A percentile compares a stretch with the other conserved stretches of the same genome.
Conservation (phyloP, 257 asterid species). For the Nicotiana tabacum region DNA sequence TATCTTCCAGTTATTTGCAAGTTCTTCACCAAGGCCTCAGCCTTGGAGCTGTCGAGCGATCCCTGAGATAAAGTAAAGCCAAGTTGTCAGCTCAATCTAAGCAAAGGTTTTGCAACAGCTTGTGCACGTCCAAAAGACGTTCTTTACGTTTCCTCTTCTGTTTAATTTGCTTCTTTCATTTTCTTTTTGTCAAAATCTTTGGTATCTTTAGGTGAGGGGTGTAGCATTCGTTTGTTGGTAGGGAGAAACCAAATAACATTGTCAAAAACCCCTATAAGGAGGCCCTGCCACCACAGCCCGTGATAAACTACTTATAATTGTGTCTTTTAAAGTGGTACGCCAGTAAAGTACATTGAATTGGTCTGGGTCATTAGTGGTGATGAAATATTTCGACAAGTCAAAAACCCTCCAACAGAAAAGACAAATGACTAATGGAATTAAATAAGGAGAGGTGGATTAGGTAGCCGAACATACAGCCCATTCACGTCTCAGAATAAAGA, state of each 20-base stretch:
- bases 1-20: constrained; percentile 73
- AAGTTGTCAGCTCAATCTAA: not conserved
- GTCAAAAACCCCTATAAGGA: not conserved
- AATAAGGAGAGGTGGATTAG: not conserved
- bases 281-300: not conserved
- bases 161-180: not conserved
- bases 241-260: not conserved
- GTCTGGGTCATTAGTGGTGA: not conserved
- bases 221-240: not conserved
- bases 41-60: constrained; percentile 58
- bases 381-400: not conserved
- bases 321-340: not conserved
- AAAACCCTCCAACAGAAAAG: not conserved
- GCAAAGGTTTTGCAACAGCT: not conserved
- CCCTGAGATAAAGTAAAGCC: constrained; percentile 40
- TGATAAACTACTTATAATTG: not conserved
- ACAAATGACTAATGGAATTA: not conserved
- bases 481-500: not conserved
- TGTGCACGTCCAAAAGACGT: not conserved
- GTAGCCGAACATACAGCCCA: not conserved
- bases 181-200: not conserved
- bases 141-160: not conserved
- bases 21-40: constrained; percentile 81
- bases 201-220: not conserved
- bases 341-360: not conserved